Evolutionary conservation across 2,329 filamentous ascomycete species (phyloP), one percentile per base, ranked within the genome.

Genomic region (Tolypocladium guangdongense): DNA sequence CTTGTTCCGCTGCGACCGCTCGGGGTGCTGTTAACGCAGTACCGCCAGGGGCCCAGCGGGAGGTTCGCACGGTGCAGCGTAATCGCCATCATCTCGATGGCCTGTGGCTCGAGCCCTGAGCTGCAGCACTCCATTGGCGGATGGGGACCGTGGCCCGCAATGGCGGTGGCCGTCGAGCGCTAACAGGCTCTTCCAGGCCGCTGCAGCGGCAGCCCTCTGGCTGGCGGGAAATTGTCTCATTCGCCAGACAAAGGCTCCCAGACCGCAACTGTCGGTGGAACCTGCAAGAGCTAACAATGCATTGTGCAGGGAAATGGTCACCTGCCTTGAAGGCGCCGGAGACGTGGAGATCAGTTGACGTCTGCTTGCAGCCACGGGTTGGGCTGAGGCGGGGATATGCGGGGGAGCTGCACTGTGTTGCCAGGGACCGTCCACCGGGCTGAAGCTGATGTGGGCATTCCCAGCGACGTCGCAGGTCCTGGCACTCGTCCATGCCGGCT

Each of bases 51-150:
- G 38, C 30, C 24, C 38, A 37, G 35, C 24, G 20, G 20, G 3
- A 14, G 18, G 10, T 41, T 51, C 53, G 52, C 56, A 56, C 54
- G 52, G 54, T 56, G 56, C 51, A 41, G 50, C 54, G 56, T 54
- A 52, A 55, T 54, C 50, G 41, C 43, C 36, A 45, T 49, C 50
- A 16, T 46, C 38, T 48, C 35, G 51, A 45, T 20, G 22, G 48
- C 24, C 33, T 51, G 35, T 50, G 49, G 32, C 33, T n/a, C 22
- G 30, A 43, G 8, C 24, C 27, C 16, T n/a, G 39, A 18, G 30
- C 22, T 24, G 33, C 3, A 51, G 52, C 49, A 35, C 32, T 10
- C 48, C 47, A 51, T 55, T 52, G 55, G 53, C 30, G 18, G 41
- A 33, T 12, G 36, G 16, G 27, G 37, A 41, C 38, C 43, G 27